Percentiles rank a stretch among this genome's conserved stretches.
phyloP scores from a whole-genome alignment of 2,329 filamentous ascomycete genomes.

The Botrytis fabae region DNA sequence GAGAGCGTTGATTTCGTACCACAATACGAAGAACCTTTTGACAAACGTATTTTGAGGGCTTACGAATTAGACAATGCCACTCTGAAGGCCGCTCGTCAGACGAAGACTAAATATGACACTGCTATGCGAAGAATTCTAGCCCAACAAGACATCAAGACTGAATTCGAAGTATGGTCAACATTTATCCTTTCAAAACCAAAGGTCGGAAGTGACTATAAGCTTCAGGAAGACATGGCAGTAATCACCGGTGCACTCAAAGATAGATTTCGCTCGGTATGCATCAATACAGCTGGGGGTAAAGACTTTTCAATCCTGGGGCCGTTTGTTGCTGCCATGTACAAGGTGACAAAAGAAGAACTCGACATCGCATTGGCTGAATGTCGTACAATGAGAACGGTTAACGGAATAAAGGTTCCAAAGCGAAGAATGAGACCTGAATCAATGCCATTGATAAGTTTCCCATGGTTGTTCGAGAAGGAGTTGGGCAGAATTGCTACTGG shows the following conservation, averaged over 20 bases:
- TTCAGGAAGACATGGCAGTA: conserved; percentile 77
- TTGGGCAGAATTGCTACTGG: conserved; percentile 67
- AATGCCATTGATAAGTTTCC: conserved; percentile 88
- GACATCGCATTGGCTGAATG: conserved; percentile 57
- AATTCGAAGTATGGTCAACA: conserved; percentile 89
- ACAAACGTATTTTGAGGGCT: conserved; percentile 67
- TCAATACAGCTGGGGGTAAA: conserved; percentile 61
- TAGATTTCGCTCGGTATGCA: conserved; percentile 66
- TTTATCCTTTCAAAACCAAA: conserved; percentile 77
- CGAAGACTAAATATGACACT: conserved; percentile 79
- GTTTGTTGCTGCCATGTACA: conserved; percentile 87
- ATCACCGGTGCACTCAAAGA: conserved; percentile 67
- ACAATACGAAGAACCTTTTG: conserved; percentile 71
- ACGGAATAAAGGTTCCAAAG: conserved; percentile 42
- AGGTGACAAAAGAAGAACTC: conserved; percentile 72
- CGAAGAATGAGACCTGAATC: conserved; percentile 46
- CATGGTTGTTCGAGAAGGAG: conserved; percentile 81
- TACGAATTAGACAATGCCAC: conserved; percentile 57
- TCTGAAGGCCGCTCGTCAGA: conserved; percentile 57
- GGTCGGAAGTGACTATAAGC: conserved; percentile 76
- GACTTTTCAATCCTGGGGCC: conserved; percentile 62
- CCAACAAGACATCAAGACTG: conserved; percentile 78
- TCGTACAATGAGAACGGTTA: conserved; percentile 43
- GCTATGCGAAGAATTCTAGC: conserved; percentile 77
- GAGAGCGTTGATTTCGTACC: conserved; percentile 67